Evolutionary conservation across 805 yeast genomes (phyloP).

Genomic region (Candida montana): DNA sequence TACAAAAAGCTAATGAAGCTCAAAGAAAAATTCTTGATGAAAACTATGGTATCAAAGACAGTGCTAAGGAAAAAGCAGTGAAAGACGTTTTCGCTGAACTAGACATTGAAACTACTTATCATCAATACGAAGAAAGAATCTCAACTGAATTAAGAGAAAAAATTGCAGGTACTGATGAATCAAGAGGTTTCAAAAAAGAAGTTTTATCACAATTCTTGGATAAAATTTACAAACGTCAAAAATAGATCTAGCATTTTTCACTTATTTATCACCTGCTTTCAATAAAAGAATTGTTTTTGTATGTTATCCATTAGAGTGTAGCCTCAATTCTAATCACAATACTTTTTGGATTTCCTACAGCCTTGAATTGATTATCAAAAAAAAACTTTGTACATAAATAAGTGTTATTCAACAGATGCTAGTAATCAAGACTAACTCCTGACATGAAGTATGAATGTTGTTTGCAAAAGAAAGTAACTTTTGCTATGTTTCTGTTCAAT

Average conservation of each 20-base stretch:
- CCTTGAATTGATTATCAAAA: no score
- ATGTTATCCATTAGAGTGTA: no score
- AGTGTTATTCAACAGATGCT: conserved; percentile 1
- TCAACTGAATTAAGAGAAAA: conserved; percentile 58
- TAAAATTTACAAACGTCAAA: conserved; percentile 91
- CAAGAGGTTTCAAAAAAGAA: conserved; percentile 85
- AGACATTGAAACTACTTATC: conserved; percentile 64
- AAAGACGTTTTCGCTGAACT: conserved; percentile 72
- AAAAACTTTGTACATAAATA: conserved; percentile 11
- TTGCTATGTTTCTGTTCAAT: neutral
- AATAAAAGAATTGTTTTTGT: no score
- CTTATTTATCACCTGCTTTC: no score
- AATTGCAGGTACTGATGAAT: conserved; percentile 76
- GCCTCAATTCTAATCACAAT: no score
- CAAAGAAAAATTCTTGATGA: conserved; percentile 80
- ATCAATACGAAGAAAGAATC: conserved; percentile 74
- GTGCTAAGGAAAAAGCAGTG: conserved; percentile 58
- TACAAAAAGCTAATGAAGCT: conserved; percentile 67
- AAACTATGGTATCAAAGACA: conserved; percentile 85
- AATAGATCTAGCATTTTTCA: conserved; percentile 35
- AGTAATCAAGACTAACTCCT: neutral
- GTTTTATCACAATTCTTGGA: conserved; percentile 81
- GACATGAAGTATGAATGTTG: conserved; percentile 3
- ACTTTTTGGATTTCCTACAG: no score
- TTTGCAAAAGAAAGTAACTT: neutral